These are phyloP conservation scores for Ruellia speciosa DNA, from an alignment of 305 asterid genomes.

Conservation along the genomic window DNA sequence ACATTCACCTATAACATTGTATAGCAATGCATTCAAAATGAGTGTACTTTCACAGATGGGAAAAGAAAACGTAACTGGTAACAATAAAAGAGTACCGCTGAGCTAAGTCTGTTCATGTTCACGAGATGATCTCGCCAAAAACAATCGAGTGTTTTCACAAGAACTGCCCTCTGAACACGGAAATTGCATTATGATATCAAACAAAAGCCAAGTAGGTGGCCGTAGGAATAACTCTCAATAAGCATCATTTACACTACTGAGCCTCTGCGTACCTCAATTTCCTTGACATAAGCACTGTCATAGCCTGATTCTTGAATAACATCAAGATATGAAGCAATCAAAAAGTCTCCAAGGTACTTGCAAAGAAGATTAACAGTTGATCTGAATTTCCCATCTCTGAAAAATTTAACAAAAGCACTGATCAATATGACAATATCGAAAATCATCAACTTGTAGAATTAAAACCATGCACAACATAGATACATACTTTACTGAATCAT, in stretches of 20 bases:
- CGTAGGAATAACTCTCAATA: neutral
- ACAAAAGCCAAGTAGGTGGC: neutral
- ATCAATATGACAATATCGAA: conserved; percentile 21
- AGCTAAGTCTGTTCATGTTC: conserved; percentile 92
- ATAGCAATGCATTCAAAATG: conserved; percentile 10
- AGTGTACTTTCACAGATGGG: conserved; percentile 1
- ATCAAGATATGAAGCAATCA: conserved; percentile 83
- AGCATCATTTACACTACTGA: conserved; percentile 1
- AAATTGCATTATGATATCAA: conserved; percentile 13
- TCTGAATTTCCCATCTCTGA: conserved; percentile 73
- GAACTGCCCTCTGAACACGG: conserved; percentile 63
- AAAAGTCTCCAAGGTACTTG: conserved; percentile 91
- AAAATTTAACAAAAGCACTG: conserved; percentile 13
- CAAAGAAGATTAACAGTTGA: conserved; percentile 65
- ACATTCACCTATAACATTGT: conserved; percentile 62
- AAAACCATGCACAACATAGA: neutral
- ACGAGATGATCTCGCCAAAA: conserved; percentile 99
- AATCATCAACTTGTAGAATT: conserved; percentile 15
- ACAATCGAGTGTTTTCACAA: conserved; percentile 84
- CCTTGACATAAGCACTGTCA: conserved; percentile 55
- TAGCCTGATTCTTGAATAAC: conserved; percentile 75
- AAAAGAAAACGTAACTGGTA: conserved; percentile 1
- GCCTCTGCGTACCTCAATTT: conserved; percentile 65
- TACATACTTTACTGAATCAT: conserved; percentile 65
- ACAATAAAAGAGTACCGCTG: conserved; percentile 48